Evolutionary conservation across 345 rosid species (phyloP).

Genomic region (Eucalyptus brandiana): DNA sequence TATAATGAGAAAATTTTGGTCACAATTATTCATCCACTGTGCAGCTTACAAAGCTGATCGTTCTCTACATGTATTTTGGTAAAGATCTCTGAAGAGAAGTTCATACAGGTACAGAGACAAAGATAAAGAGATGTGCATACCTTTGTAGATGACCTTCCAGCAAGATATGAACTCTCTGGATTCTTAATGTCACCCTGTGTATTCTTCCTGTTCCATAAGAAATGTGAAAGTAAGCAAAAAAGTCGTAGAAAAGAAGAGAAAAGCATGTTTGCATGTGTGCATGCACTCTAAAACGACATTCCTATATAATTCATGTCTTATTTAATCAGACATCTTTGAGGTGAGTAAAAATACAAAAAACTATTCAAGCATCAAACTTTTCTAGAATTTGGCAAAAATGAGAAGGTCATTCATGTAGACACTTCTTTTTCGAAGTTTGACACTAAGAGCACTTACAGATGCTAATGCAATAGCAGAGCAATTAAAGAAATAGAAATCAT

Average conservation of each 20-base stretch:
- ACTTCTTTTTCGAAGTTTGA: neutral
- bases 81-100: neutral
- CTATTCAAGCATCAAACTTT: neutral
- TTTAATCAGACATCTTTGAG: neutral
- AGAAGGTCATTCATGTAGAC: neutral
- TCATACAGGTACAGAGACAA: neutral
- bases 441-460: neutral
- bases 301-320: neutral
- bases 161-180: constrained; percentile 4
- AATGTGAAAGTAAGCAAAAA: neutral
- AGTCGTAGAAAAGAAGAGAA: neutral
- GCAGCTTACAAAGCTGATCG: neutral
- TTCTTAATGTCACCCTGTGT: constrained; percentile 25
- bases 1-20: neutral
- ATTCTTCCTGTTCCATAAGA: constrained; percentile 33
- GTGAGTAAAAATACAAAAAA: neutral
- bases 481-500: neutral
- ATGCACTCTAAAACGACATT: neutral
- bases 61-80: neutral
- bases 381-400: neutral
- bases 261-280: neutral
- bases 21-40: neutral
- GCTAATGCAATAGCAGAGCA: neutral
- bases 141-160: constrained; percentile 39
- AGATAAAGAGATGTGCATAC: constrained; percentile 4